Conservation (phyloP, 2,329 filamentous ascomycete genomes). For the Aschersonia sp. region DNA sequence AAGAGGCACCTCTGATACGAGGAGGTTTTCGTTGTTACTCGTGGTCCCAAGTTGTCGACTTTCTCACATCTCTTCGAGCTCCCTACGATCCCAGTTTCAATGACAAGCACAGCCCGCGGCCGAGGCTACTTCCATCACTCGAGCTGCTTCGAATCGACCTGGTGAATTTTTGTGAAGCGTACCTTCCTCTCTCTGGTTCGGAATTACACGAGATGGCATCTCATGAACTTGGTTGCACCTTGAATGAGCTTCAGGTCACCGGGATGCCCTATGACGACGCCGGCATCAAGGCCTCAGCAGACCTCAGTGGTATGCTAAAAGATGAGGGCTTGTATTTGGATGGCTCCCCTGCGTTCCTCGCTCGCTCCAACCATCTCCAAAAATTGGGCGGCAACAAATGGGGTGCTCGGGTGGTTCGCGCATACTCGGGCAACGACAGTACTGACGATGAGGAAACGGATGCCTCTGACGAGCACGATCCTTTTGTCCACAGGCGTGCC, state of each 20-base stretch:
- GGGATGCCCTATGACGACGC: constrained; percentile 35
- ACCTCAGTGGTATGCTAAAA: constrained; percentile 36
- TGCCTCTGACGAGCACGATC: constrained; percentile 14
- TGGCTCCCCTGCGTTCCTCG: constrained; percentile 27
- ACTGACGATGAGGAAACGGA: constrained; percentile 13
- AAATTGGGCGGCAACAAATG: constrained; percentile 23
- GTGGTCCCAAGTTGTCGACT: constrained; percentile 39
- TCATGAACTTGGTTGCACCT: constrained; percentile 36
- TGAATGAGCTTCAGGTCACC: constrained; percentile 38
- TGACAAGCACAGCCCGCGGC: constrained; percentile 19
- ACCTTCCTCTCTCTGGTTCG: constrained; percentile 28
- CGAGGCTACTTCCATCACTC: constrained; percentile 32
- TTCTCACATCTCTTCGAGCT: constrained; percentile 33
- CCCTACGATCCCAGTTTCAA: constrained; percentile 29
- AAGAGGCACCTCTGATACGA: constrained; percentile 30
- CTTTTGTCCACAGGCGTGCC: constrained; percentile 7
- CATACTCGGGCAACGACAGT: constrained; percentile 19
- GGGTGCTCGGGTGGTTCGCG: constrained; percentile 29
- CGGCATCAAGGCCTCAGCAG: constrained; percentile 29
- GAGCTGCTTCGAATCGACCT: constrained; percentile 35
- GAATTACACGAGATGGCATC: constrained; percentile 37
- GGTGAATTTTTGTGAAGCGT: constrained; percentile 35
- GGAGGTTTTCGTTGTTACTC: constrained; percentile 39
- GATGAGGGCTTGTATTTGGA: constrained; percentile 38
- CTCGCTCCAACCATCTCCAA: constrained; percentile 23